phyloP scores from a whole-genome alignment of 1,139 yeast species.

The Magnusiomyces clavatus region DNA sequence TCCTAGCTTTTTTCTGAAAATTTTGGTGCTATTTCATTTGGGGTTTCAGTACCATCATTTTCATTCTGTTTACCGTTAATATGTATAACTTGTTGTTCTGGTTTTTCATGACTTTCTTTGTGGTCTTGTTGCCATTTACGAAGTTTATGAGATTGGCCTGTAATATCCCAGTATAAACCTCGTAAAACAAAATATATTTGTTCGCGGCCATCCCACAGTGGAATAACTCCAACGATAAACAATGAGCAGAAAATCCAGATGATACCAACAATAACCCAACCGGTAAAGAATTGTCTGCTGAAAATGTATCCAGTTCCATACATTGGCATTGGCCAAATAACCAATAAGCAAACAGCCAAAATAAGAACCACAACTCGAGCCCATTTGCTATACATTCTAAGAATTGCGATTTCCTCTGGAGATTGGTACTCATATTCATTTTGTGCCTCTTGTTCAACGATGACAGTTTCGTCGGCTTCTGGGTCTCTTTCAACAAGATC shows the following conservation, averaged over 20 bases:
- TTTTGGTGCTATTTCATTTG: background rate
- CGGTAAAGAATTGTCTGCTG: slow-evolving; percentile 36
- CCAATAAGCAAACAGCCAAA: slow-evolving; percentile 28
- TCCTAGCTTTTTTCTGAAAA: background rate
- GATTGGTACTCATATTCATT: slow-evolving; percentile 10
- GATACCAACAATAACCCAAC: slow-evolving; percentile 37
- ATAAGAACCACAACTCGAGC: slow-evolving; percentile 32
- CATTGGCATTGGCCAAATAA: slow-evolving; percentile 43
- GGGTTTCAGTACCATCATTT: background rate
- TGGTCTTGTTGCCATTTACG: slow-evolving; percentile 63
- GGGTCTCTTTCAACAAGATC: slow-evolving; percentile 8
- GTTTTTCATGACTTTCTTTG: slow-evolving; percentile 24
- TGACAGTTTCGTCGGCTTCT: slow-evolving; percentile 12
- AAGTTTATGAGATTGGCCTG: slow-evolving; percentile 66
- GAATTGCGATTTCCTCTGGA: slow-evolving; percentile 14
- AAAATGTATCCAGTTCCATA: slow-evolving; percentile 39
- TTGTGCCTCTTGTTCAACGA: slow-evolving; percentile 9
- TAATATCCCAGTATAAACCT: slow-evolving; percentile 76
- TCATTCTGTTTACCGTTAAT: background rate
- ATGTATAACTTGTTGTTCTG: background rate
- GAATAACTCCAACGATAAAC: slow-evolving; percentile 50
- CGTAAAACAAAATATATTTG: slow-evolving; percentile 56
- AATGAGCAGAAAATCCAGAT: slow-evolving; percentile 36
- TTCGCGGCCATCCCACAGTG: slow-evolving; percentile 59
- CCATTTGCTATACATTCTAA: slow-evolving; percentile 15